phyloP scores from a whole-genome alignment of 139 green algal species.

The Limnomonas spitsbergensis region DNA sequence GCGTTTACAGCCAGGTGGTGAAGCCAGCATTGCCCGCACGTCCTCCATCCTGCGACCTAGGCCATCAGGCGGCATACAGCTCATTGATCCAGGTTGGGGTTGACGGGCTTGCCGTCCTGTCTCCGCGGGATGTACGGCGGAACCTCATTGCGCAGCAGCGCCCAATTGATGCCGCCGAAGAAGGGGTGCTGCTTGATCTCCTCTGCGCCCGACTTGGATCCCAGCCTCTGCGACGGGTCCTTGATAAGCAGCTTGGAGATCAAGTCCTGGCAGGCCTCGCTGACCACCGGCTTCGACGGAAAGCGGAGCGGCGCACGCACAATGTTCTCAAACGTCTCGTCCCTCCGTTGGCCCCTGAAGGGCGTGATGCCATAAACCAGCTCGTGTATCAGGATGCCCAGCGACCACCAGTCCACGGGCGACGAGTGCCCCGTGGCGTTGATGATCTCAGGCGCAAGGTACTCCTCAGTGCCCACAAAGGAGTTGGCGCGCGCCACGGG shows the following conservation, averaged over 20 bases:
- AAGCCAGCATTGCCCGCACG: too few relatives aligned
- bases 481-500: constrained; percentile 87
- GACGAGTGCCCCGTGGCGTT: constrained; percentile 69
- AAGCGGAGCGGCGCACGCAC: constrained; percentile 82
- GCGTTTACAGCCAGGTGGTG: too few relatives aligned
- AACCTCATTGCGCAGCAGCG: constrained; percentile 70
- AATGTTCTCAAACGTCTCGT: constrained; percentile 95
- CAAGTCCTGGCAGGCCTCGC: constrained; percentile 57
- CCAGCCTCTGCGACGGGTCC: constrained; percentile 65
- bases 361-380: constrained; percentile 85
- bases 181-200: constrained; percentile 91
- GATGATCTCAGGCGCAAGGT: constrained; percentile 85
- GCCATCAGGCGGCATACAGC: too few relatives aligned
- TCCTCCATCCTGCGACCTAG: too few relatives aligned
- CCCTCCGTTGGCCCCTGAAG: constrained; percentile 73
- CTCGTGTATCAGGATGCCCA: constrained; percentile 96
- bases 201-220: constrained; percentile 76
- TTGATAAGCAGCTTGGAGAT: constrained; percentile 81
- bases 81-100: neutral
- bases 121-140: constrained; percentile 53
- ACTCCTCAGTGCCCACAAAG: constrained; percentile 84
- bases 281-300: constrained; percentile 58
- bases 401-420: constrained; percentile 83
- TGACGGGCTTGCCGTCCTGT: neutral
- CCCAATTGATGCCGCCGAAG: constrained; percentile 85